These are phyloP conservation scores for Colletotrichum sp. DNA, from an alignment of 2,329 filamentous ascomycete genomes.

Conservation along the genomic window DNA sequence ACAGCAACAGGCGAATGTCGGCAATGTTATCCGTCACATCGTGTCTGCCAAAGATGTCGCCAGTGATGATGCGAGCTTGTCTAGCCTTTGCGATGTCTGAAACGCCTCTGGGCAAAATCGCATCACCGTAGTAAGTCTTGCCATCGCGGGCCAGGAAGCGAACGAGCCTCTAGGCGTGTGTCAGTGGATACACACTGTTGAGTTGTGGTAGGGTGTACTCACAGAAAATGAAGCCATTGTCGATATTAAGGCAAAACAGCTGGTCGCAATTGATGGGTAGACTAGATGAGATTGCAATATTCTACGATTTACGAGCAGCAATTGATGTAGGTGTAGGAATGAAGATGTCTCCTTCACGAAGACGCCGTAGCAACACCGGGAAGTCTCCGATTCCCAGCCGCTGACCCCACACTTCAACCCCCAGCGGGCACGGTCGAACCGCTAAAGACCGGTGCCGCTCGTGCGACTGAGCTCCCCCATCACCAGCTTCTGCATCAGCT, in stretches of 20 bases:
- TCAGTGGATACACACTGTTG: background rate
- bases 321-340: background rate
- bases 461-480: background rate
- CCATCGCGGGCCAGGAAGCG: slow-evolving; percentile 77
- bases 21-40: slow-evolving; percentile 67
- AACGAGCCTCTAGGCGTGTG: slow-evolving; percentile 63
- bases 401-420: background rate
- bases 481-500: background rate
- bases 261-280: background rate
- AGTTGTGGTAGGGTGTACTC: slow-evolving; percentile 26
- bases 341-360: background rate
- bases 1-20: slow-evolving; percentile 61
- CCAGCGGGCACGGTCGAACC: background rate
- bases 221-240: slow-evolving; percentile 44
- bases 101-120: slow-evolving; percentile 66
- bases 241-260: background rate
- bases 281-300: background rate
- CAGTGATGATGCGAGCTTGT: slow-evolving; percentile 66
- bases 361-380: background rate
- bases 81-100: slow-evolving; percentile 66
- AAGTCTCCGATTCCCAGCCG: background rate
- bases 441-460: background rate
- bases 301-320: background rate
- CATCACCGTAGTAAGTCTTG: slow-evolving; percentile 75
- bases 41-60: slow-evolving; percentile 70